Percentiles rank a stretch among this genome's conserved stretches.
Evolutionary conservation across 2,329 filamentous ascomycete genomes (phyloP).

Genomic region (Pseudogymnoascus sp.): DNA sequence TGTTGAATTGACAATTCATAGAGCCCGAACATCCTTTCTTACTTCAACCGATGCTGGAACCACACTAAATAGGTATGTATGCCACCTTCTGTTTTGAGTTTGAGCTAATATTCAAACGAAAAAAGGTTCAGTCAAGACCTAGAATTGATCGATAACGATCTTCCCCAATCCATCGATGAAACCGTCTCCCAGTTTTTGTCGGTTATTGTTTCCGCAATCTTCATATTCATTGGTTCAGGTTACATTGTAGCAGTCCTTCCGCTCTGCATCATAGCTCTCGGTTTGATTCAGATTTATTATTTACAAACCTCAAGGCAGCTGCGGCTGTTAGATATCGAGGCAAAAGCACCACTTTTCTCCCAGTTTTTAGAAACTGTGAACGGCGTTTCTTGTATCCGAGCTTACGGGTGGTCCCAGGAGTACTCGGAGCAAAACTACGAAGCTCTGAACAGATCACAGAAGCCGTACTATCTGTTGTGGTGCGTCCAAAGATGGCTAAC

Average conservation of each 20-base stretch:
- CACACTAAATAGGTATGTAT: constrained; percentile 33
- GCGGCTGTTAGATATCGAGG: constrained; percentile 37
- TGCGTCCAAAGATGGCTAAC: constrained; percentile 37
- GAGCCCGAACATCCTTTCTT: constrained; percentile 35
- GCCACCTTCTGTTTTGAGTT: not conserved
- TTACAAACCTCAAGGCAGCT: constrained; percentile 37
- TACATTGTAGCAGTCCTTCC: not conserved
- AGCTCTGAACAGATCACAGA: constrained; percentile 31
- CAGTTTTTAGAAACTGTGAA: constrained; percentile 35
- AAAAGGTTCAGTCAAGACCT: constrained; percentile 36
- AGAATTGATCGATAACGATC: constrained; percentile 22
- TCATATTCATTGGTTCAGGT: not conserved
- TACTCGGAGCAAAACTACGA: constrained; percentile 30
- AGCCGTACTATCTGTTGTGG: constrained; percentile 36
- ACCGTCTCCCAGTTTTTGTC: not conserved
- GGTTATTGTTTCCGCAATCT: not conserved
- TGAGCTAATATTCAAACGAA: not conserved
- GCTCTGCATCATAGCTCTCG: not conserved
- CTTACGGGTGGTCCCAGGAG: constrained; percentile 35
- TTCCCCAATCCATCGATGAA: constrained; percentile 14
- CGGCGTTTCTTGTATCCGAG: constrained; percentile 34
- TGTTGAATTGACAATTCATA: constrained; percentile 28
- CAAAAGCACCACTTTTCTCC: constrained; percentile 32
- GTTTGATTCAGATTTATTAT: constrained; percentile 31
- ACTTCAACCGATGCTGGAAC: constrained; percentile 34